These are phyloP conservation scores for Singerocomus inundabilis DNA, from an alignment of 1,284 basidiomycete genomes.

Conservation along the genomic window DNA sequence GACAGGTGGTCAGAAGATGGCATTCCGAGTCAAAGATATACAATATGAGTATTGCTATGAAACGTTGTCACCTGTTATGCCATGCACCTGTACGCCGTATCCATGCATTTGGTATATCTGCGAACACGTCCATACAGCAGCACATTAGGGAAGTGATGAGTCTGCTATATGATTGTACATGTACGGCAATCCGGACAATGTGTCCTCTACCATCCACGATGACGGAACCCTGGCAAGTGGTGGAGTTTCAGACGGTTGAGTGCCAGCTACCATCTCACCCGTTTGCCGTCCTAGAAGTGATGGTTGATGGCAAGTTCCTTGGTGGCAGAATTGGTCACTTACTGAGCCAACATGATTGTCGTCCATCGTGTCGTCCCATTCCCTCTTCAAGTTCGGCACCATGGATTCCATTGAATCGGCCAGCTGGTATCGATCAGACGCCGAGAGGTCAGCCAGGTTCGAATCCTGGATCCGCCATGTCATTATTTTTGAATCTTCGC, in stretches of 20 bases:
- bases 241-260: background rate
- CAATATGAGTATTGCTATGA: slow-evolving; percentile 28
- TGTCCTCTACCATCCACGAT: background rate
- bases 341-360: slow-evolving; percentile 12
- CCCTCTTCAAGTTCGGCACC: slow-evolving; percentile 21
- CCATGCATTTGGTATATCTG: slow-evolving; percentile 29
- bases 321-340: slow-evolving; percentile 1
- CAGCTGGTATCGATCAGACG: background rate
- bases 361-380: slow-evolving; percentile 23
- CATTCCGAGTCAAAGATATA: slow-evolving; percentile 24
- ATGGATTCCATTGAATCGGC: slow-evolving; percentile 18
- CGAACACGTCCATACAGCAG: slow-evolving; percentile 3
- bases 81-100: slow-evolving; percentile 21
- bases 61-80: slow-evolving; percentile 19
- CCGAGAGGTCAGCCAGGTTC: background rate
- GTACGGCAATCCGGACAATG: background rate
- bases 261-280: slow-evolving; percentile 15
- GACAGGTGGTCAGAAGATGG: slow-evolving; percentile 17
- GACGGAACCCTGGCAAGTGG: background rate
- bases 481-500: slow-evolving; percentile 58
- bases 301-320: background rate
- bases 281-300: slow-evolving; percentile 20
- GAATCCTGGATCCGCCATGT: slow-evolving; percentile 42
- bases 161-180: background rate
- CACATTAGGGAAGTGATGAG: background rate